phyloP scores from a whole-genome alignment of 1,284 basidiomycete genomes.

The Trichosporon inkin region DNA sequence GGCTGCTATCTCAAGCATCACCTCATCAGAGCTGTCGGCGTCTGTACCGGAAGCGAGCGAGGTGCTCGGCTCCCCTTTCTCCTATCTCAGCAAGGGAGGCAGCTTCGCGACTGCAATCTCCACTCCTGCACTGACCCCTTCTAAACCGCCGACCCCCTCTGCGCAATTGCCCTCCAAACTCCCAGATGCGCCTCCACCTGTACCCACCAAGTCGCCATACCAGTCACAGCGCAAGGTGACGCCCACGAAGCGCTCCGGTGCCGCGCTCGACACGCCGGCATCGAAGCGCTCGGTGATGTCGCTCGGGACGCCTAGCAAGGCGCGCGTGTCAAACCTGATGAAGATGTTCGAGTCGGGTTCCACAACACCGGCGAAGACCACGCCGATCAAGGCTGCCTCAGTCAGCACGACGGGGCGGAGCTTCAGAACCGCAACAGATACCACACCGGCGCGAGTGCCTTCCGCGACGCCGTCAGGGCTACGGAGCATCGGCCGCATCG shows the following conservation, averaged over 20 bases:
- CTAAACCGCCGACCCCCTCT: background rate
- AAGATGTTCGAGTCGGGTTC: conserved; percentile 35
- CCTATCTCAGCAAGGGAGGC: no score
- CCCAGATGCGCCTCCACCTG: background rate
- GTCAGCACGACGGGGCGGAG: background rate
- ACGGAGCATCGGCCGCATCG: background rate
- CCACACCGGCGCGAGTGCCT: background rate
- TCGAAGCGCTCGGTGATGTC: background rate
- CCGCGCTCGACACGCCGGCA: background rate
- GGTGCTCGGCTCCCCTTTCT: no score
- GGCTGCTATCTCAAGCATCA: no score
- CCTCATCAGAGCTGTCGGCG: no score
- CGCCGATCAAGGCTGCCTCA: no score
- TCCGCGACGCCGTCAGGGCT: background rate
- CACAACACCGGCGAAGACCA: background rate
- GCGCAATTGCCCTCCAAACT: background rate
- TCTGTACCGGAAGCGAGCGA: no score
- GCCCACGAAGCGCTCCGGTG: background rate
- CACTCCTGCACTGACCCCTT: background rate
- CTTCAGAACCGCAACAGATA: background rate
- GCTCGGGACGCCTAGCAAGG: background rate
- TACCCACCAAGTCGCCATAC: background rate
- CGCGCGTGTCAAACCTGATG: conserved; percentile 29
- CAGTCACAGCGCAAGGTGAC: background rate
- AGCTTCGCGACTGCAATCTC: no score